A percentile compares a stretch with the other conserved stretches of the same genome.
These are phyloP conservation scores for Neoboletus magnificus DNA, from an alignment of 768 basidiomycete species.

Conservation along the genomic window DNA sequence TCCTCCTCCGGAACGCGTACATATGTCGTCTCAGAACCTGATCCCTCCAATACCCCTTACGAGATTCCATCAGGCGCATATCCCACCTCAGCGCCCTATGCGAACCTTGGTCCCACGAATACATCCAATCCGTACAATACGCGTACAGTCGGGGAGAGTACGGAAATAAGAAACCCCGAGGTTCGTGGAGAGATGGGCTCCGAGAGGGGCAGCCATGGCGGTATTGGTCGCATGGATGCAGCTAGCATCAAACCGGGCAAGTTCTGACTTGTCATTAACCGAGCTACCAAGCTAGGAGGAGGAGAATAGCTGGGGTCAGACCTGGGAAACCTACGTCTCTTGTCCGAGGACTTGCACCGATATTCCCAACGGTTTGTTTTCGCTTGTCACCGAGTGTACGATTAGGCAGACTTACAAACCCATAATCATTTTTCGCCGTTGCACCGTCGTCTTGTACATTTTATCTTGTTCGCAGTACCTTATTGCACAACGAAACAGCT, in stretches of 20 bases:
- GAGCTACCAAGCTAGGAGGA: slow-evolving; percentile 45
- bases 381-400: slow-evolving; percentile 24
- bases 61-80: slow-evolving; percentile 73
- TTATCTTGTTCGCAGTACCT: not conserved
- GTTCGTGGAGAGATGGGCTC: slow-evolving; percentile 47
- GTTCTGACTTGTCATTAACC: slow-evolving; percentile 44
- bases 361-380: not conserved
- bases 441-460: slow-evolving; percentile 12
- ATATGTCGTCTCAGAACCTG: slow-evolving; percentile 73
- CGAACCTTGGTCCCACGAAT: slow-evolving; percentile 40
- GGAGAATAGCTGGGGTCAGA: slow-evolving; percentile 34
- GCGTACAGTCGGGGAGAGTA: slow-evolving; percentile 42
- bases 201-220: slow-evolving; percentile 37
- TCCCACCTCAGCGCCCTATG: slow-evolving; percentile 47
- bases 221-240: slow-evolving; percentile 42
- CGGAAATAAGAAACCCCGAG: slow-evolving; percentile 40
- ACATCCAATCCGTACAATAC: slow-evolving; percentile 41
- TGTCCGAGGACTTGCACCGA: not conserved
- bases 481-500: not conserved
- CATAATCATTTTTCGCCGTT: not conserved
- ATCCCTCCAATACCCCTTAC: slow-evolving; percentile 57
- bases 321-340: not conserved
- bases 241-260: slow-evolving; percentile 35
- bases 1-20: slow-evolving; percentile 50
- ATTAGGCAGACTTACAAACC: slow-evolving; percentile 11